Percentiles rank a stretch among this genome's conserved stretches.
Conservation (phyloP, 441 rosid genomes). For the Populus trichocarpa region DNA sequence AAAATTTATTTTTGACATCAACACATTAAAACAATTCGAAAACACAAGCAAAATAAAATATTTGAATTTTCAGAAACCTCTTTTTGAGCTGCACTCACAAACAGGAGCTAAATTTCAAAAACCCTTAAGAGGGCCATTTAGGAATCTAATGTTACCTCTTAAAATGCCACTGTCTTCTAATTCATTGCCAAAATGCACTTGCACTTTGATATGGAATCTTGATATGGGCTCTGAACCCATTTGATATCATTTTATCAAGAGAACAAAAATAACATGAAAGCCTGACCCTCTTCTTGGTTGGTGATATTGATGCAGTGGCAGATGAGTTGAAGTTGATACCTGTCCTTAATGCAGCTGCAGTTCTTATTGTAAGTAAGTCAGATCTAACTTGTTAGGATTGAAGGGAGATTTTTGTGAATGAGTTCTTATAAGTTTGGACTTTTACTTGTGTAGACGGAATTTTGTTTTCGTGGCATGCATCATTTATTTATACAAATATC, state of each 20-base stretch:
- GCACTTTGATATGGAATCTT: not conserved
- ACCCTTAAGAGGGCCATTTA: not conserved
- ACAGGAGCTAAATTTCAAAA: not conserved
- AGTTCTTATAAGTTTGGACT: not conserved
- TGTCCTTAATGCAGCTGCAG: constrained; percentile 10
- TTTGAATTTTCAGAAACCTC: too few species aligned
- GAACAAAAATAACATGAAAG: not conserved
- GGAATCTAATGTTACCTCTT: not conserved
- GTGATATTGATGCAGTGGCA: constrained; percentile 60
- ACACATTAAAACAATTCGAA: too few species aligned
- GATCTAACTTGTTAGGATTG: not conserved
- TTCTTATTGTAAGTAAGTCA: constrained; percentile 26
- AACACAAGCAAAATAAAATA: too few species aligned
- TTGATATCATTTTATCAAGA: not conserved
- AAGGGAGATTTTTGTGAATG: not conserved
- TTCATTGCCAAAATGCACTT: not conserved
- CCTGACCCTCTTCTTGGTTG: constrained; percentile 22
- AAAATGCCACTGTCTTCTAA: not conserved
- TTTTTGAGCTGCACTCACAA: too few species aligned
- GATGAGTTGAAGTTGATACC: constrained; percentile 36
- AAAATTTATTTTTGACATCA: too few species aligned
- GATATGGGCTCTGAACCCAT: not conserved
- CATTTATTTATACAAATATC: not conserved
- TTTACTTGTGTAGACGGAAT: not conserved
- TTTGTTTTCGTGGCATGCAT: not conserved